Conservation (phyloP, 2,329 filamentous ascomycete species). For the Pseudogymnoascus sp. region DNA sequence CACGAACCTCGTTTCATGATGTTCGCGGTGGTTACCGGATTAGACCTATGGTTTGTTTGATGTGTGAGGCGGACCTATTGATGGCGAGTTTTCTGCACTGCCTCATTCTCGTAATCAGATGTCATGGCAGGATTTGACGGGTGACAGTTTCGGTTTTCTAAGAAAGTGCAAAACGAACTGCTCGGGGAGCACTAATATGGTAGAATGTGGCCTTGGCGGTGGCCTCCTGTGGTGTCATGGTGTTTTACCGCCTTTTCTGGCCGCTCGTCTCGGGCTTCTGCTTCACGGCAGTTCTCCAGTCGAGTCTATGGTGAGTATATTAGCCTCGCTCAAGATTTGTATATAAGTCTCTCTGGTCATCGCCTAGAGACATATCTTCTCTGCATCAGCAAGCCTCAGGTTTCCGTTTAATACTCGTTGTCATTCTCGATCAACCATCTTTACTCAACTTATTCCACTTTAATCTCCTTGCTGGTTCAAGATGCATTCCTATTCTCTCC, state of each 20-base stretch:
- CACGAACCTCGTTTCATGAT: background rate
- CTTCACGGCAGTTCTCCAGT: background rate
- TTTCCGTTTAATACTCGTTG: background rate
- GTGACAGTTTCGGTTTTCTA: background rate
- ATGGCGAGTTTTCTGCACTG: background rate
- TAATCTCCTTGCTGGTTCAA: constrained; percentile 12
- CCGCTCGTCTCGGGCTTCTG: background rate
- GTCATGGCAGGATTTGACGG: background rate
- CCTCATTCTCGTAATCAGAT: background rate
- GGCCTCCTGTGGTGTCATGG: background rate
- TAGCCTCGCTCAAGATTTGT: background rate
- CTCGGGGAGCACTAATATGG: background rate
- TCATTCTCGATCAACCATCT: background rate
- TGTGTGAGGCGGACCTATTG: background rate
- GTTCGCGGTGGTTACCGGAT: background rate
- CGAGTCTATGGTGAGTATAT: background rate
- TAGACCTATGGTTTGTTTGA: background rate
- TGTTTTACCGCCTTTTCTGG: background rate
- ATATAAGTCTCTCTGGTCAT: background rate
- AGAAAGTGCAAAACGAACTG: background rate
- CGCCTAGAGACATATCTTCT: background rate
- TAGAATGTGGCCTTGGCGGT: background rate
- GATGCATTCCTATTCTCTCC: constrained; percentile 36
- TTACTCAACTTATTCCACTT: background rate
- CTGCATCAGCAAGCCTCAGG: background rate